Percentiles rank a stretch among this genome's conserved stretches.
phyloP scores from a whole-genome alignment of 176 grass and related monocot genomes.

The Carex kokanica region DNA sequence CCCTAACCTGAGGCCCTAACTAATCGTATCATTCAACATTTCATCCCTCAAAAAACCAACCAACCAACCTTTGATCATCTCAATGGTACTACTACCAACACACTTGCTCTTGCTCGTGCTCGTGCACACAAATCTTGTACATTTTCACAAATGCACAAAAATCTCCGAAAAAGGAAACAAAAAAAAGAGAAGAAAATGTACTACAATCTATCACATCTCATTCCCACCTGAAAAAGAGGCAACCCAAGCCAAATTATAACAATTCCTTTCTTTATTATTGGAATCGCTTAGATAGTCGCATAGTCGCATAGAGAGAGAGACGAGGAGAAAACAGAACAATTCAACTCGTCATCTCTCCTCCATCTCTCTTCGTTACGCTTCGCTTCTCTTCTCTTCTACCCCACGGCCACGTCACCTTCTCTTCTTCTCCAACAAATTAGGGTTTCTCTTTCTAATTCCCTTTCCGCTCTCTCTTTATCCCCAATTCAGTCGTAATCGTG shows the following conservation, averaged over 20 bases:
- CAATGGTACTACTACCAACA: background rate
- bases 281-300: conserved; percentile 32
- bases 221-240: conserved; percentile 26
- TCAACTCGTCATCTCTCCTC: conserved; percentile 26
- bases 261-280: conserved; percentile 12
- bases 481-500: background rate
- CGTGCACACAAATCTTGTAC: conserved; percentile 1
- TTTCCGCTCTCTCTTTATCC: background rate
- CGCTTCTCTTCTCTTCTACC: background rate
- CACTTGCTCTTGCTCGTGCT: background rate
- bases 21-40: no score
- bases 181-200: background rate
- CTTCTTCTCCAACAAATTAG: conserved; percentile 17
- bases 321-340: conserved; percentile 28
- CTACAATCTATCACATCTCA: conserved; percentile 1
- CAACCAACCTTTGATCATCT: background rate
- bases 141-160: background rate
- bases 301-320: conserved; percentile 39
- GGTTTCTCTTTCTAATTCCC: conserved; percentile 10
- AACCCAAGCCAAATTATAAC: conserved; percentile 17
- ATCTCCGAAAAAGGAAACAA: conserved; percentile 10
- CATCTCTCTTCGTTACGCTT: background rate
- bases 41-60: no score
- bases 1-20: no score
- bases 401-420: conserved; percentile 9